These are phyloP conservation scores for Tillandsia leiboldiana DNA, from an alignment of 176 grass and related monocot species.

Conservation along the genomic window DNA sequence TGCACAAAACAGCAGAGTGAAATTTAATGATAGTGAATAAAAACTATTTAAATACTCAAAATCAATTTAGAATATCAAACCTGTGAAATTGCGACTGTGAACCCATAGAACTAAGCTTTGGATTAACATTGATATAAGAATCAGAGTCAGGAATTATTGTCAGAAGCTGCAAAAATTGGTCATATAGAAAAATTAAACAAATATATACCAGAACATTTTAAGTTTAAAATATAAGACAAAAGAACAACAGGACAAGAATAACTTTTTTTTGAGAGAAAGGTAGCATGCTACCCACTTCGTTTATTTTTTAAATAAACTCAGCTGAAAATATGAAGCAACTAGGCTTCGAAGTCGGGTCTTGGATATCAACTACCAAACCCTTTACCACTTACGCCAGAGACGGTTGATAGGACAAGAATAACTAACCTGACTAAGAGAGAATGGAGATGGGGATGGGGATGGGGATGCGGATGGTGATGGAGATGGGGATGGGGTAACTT, in stretches of 20 bases:
- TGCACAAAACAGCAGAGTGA: slow-evolving; percentile 17
- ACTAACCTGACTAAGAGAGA: slow-evolving; percentile 81
- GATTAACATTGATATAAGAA: slow-evolving; percentile 84
- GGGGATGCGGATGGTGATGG: slow-evolving; percentile 41
- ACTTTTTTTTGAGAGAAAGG: background rate
- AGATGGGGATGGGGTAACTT: slow-evolving; percentile 44
- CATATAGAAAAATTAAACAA: slow-evolving; percentile 18
- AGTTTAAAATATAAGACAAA: slow-evolving; percentile 7
- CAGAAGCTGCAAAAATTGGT: slow-evolving; percentile 52
- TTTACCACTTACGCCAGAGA: too few relatives aligned
- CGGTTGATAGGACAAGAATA: slow-evolving; percentile 12
- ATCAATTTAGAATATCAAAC: slow-evolving; percentile 27
- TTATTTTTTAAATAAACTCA: too few relatives aligned
- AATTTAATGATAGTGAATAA: slow-evolving; percentile 4
- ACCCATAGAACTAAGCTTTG: slow-evolving; percentile 78
- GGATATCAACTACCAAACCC: too few relatives aligned
- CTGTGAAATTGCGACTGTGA: slow-evolving; percentile 69
- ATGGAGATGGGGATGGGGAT: slow-evolving; percentile 53
- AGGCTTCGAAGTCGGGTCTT: too few relatives aligned
- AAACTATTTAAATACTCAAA: slow-evolving; percentile 7
- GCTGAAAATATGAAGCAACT: too few relatives aligned
- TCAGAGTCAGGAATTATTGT: slow-evolving; percentile 73
- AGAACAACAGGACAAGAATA: slow-evolving; percentile 14
- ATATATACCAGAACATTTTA: background rate
- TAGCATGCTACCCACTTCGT: too few relatives aligned